Percentiles rank a stretch among this genome's conserved stretches.
Conservation (phyloP, 495 filamentous ascomycete genomes). For the Astrothelium macrocarpum region DNA sequence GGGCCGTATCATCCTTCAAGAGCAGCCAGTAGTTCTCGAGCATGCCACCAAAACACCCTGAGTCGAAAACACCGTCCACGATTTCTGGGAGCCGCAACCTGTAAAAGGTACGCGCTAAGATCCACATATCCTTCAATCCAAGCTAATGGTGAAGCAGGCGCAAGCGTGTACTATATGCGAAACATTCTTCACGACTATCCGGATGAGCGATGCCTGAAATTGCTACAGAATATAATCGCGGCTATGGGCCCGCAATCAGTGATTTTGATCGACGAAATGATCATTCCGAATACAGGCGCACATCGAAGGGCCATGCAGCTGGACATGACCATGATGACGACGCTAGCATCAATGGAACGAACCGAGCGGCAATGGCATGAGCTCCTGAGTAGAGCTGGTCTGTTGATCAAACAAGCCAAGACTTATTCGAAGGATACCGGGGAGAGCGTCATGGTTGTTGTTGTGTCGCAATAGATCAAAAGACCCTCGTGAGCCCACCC, state of each 20-base stretch:
- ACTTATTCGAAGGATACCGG: neutral
- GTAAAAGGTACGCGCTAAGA: conserved; percentile 8
- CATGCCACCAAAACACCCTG: neutral
- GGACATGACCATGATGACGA: conserved; percentile 11
- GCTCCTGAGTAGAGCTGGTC: neutral
- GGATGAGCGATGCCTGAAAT: conserved; percentile 32
- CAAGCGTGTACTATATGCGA: conserved; percentile 40
- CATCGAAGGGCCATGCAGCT: conserved; percentile 6
- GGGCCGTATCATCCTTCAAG: conserved; percentile 13
- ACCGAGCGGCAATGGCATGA: neutral
- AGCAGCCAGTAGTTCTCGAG: conserved; percentile 9
- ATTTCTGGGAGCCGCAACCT: conserved; percentile 14
- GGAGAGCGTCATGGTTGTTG: neutral
- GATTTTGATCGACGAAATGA: conserved; percentile 41
- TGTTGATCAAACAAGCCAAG: neutral
- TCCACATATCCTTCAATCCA: neutral
- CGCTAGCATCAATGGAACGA: neutral
- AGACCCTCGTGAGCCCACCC: no score
- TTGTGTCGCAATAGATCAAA: neutral
- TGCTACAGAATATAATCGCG: conserved; percentile 30
- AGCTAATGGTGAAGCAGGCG: conserved; percentile 16
- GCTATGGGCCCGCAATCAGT: conserved; percentile 33
- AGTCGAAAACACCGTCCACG: conserved; percentile 9
- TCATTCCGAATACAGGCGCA: conserved; percentile 25
- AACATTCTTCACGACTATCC: conserved; percentile 40